These are phyloP conservation scores for Solanum paucissectum DNA, from an alignment of 257 asterid species.

Conservation along the genomic window DNA sequence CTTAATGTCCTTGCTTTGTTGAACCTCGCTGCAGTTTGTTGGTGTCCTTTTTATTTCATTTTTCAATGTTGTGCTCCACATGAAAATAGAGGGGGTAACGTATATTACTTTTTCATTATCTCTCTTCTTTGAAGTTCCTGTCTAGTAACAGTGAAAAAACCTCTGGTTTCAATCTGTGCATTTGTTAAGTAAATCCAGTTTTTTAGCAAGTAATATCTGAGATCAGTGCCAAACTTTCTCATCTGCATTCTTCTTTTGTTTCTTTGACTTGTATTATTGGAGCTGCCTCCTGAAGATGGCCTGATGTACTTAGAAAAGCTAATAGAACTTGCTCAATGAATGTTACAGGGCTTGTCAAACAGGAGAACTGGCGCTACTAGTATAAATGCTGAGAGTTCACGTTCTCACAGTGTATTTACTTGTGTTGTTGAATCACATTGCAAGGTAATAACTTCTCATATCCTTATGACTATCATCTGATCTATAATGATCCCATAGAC, in stretches of 20 bases:
- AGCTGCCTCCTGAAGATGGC: not conserved
- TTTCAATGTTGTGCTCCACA: not conserved
- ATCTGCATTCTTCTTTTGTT: not conserved
- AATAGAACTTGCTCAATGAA: not conserved
- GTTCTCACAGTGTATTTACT: constrained; percentile 97
- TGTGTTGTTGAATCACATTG: constrained; percentile 94
- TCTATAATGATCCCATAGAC: not conserved
- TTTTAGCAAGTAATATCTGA: not conserved
- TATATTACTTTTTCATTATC: not conserved
- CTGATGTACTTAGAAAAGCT: not conserved
- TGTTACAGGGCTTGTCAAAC: constrained; percentile 76
- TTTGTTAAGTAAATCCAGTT: not conserved
- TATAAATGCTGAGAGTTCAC: constrained; percentile 94
- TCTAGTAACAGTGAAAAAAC: not conserved
- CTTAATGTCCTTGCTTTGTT: not conserved
- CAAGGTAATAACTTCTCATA: constrained; percentile 49
- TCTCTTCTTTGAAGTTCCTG: not conserved
- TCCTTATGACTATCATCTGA: not conserved
- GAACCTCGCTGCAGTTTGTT: not conserved
- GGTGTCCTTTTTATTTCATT: not conserved
- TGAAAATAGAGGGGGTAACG: not conserved
- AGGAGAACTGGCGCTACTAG: constrained; percentile 88
- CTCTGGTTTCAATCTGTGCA: not conserved
- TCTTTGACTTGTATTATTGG: not conserved
- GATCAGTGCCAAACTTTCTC: not conserved